Evolutionary conservation across 2,329 filamentous ascomycete species (phyloP).

Genomic region (Penicillium sp.): DNA sequence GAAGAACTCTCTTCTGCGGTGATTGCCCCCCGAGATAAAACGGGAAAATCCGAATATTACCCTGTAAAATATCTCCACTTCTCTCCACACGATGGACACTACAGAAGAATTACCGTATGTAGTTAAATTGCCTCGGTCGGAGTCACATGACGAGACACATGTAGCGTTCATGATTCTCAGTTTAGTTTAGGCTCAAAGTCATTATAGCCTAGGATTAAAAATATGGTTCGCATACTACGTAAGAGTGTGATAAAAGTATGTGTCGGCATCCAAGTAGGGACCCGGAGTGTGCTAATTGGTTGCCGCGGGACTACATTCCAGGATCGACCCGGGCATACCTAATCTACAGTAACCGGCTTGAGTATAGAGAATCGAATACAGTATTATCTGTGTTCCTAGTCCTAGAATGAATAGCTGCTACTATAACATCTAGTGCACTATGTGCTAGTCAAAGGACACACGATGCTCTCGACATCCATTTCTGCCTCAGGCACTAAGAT

Average conservation of each 20-base stretch:
- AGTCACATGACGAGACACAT: slow-evolving; percentile 9
- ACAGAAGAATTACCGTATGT: slow-evolving; percentile 14
- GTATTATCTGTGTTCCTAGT: background rate
- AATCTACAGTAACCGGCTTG: background rate
- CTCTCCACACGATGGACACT: slow-evolving; percentile 6
- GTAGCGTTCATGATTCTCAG: background rate
- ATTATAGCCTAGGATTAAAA: background rate
- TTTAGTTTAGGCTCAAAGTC: background rate
- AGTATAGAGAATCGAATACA: background rate
- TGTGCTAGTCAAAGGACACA: background rate
- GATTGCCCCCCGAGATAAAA: slow-evolving; percentile 2
- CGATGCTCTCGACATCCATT: background rate
- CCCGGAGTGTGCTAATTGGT: background rate
- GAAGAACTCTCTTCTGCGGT: background rate
- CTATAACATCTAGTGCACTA: no score
- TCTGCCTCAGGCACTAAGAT: slow-evolving; percentile 7
- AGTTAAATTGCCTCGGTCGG: slow-evolving; percentile 7
- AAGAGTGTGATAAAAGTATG: background rate
- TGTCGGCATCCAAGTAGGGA: background rate
- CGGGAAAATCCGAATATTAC: slow-evolving; percentile 9
- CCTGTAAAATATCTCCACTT: slow-evolving; percentile 22
- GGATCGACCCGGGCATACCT: background rate
- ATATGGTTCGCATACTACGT: background rate
- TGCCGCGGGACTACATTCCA: background rate
- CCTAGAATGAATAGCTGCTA: background rate